Base-by-base conservation (phyloP, 106 monocot species). In the Agapanthus africanus region DNA sequence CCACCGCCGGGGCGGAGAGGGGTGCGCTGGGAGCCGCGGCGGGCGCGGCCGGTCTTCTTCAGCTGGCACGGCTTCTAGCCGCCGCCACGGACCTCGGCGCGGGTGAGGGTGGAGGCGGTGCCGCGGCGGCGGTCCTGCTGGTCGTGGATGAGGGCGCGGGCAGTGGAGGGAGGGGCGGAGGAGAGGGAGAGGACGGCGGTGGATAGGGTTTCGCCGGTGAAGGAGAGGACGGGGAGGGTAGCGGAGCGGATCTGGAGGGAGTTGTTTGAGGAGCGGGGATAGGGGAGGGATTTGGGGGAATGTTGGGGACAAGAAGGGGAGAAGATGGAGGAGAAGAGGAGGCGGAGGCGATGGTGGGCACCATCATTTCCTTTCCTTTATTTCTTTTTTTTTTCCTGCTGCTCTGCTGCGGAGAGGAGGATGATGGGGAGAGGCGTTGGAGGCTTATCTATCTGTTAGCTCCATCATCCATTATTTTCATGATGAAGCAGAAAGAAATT, bases 31-130 rank as follows among this genome's bases (percentile, higher is more conserved):
- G 88, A 87, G 18, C 91, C 95, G 9, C 86, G 83, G 63, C 91
- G 91, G 60, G 95, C 95, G 7, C 76, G 61, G 32, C 88, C 95
- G 5, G 85, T 86, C 78, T 86, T 91, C 79, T 97, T 97, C 78
- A 91, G 91, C 51, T 79, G 82, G 77, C 80, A 97, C 40, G 95
- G 95, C 71, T 97, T 97, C 79, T 51, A 78, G 39, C 95, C 91
- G 6, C 95, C 88, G 30, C 91, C 95, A 1, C 88, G 39, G 40
- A 97, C 95, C 82, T 97, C 95, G 34, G 63, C 75, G 65, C 95
- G 91, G 74, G 95, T 97, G 67, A 97, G 86, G 68, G 91, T 97
- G 46, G 95, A 97, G 62, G 95, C 91, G 52, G 95, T 95, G 37
- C 95, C 91, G 10, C 91, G 86, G 38, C 91, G 91, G 61, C 39